Conservation (phyloP, 1,139 yeast species). For the Hanseniaspora gamundiae region DNA sequence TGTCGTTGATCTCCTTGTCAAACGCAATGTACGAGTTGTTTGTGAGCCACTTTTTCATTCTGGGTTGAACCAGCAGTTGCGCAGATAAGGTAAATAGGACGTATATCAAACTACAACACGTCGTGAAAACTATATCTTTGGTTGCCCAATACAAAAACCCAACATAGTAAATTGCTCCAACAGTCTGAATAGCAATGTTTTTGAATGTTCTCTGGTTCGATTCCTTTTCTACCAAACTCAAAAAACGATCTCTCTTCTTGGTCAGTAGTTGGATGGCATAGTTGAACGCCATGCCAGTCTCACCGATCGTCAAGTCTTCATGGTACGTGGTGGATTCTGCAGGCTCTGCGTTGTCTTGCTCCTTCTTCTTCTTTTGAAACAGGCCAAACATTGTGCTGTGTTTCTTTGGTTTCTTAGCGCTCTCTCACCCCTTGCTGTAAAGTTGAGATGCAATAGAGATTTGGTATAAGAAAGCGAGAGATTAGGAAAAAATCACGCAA, state of each 20-base stretch:
- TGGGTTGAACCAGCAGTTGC: neutral
- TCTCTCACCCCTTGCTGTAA: too few species aligned
- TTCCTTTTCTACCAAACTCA: neutral
- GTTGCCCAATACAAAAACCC: neutral
- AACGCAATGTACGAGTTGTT: neutral
- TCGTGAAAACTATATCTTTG: neutral
- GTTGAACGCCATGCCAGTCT: neutral
- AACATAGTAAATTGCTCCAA: neutral
- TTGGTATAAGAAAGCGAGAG: too few species aligned
- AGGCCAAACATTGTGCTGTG: neutral
- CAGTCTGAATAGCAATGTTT: neutral
- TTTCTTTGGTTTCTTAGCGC: too few species aligned
- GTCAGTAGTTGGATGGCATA: neutral
- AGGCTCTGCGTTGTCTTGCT: neutral
- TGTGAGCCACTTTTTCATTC: neutral
- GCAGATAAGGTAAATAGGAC: neutral
- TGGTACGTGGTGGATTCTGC: neutral
- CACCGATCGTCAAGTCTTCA: neutral
- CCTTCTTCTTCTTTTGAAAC: neutral
- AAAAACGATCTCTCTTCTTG: neutral
- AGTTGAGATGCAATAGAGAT: too few species aligned
- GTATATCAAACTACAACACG: neutral
- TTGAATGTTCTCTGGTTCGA: neutral
- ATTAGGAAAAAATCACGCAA: too few species aligned
- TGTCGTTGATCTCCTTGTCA: neutral